Evolutionary conservation across 2,329 filamentous ascomycete species (phyloP).

Genomic region (Samsoniella hepiali): DNA sequence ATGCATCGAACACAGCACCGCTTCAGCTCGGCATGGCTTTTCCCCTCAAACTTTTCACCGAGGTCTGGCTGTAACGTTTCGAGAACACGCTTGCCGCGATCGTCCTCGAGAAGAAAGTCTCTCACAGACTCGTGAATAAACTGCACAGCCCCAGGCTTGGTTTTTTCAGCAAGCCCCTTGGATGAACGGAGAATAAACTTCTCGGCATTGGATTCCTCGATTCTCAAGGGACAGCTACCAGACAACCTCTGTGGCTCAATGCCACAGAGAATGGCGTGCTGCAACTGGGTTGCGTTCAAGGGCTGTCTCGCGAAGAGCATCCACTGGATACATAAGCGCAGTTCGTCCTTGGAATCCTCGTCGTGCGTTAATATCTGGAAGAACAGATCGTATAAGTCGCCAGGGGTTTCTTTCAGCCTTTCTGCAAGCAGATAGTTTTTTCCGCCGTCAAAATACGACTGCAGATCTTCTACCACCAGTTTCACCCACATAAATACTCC

Average conservation of each 20-base stretch:
- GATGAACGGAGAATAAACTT: constrained; percentile 38
- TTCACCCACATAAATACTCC: constrained; percentile 46
- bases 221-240: constrained; percentile 24
- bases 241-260: not conserved
- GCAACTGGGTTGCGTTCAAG: constrained; percentile 42
- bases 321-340: constrained; percentile 48
- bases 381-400: constrained; percentile 47
- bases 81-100: constrained; percentile 24
- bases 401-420: constrained; percentile 35
- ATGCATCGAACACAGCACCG: constrained; percentile 16
- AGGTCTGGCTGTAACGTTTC: constrained; percentile 5
- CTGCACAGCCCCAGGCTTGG: constrained; percentile 34
- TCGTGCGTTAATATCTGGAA: constrained; percentile 49
- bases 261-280: constrained; percentile 27
- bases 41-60: not conserved
- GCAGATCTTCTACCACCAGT: constrained; percentile 36
- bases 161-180: constrained; percentile 44
- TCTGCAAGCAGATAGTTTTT: constrained; percentile 24
- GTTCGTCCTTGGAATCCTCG: constrained; percentile 33
- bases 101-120: constrained; percentile 42
- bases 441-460: constrained; percentile 24
- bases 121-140: constrained; percentile 50
- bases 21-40: constrained; percentile 22
- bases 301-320: constrained; percentile 48
- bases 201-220: constrained; percentile 26